phyloP scores from a whole-genome alignment of 768 basidiomycete genomes.

The Boletus tylopilopsis region DNA sequence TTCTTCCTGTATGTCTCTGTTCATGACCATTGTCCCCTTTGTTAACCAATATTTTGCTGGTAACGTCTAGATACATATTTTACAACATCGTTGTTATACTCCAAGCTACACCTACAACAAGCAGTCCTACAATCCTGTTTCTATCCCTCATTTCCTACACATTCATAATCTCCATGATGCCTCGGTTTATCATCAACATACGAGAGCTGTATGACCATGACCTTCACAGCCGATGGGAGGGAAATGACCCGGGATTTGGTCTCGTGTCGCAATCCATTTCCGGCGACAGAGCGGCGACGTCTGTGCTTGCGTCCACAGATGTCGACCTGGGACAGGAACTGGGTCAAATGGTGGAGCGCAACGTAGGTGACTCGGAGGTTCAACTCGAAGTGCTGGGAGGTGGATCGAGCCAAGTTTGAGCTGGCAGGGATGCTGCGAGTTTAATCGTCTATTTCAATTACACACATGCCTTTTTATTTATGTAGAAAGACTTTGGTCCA shows the following conservation, averaged over 20 bases:
- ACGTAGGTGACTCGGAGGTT: not conserved
- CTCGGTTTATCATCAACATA: not conserved
- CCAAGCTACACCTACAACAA: too few species aligned
- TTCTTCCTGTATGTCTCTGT: conserved; percentile 23
- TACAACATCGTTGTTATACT: not conserved
- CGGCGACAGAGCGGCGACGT: not conserved
- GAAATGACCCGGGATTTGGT: not conserved
- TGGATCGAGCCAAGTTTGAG: not conserved
- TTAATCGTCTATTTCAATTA: too few species aligned
- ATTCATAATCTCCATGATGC: not conserved
- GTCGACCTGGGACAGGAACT: not conserved
- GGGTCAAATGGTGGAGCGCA: not conserved
- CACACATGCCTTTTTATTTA: too few species aligned
- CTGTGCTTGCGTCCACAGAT: not conserved
- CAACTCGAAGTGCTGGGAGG: not conserved
- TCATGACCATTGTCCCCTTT: not conserved
- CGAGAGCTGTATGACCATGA: not conserved
- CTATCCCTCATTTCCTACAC: not conserved
- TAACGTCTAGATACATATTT: not conserved
- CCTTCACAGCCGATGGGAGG: not conserved
- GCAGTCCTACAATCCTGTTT: not conserved
- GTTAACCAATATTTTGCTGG: not conserved
- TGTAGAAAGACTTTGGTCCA: too few species aligned
- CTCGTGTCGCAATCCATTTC: not conserved
- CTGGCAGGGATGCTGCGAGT: too few species aligned